Conservation (phyloP, 176 grass and related monocot genomes). For the Oryza officinalis region DNA sequence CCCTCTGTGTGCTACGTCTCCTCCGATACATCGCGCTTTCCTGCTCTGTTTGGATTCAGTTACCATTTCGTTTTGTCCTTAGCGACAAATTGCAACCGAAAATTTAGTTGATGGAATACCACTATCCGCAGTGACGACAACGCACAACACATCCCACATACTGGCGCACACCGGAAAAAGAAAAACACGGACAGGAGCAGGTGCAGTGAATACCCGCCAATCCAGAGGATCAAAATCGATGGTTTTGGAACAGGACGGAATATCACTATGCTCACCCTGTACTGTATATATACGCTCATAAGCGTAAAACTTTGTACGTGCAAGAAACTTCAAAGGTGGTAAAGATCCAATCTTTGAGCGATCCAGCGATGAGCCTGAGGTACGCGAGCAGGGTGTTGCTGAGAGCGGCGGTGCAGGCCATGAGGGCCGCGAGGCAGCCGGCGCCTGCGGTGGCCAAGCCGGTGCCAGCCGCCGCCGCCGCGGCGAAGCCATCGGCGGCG, state of each 20-base stretch:
- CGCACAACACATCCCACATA: background rate
- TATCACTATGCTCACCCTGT: background rate
- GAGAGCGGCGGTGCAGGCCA: slow-evolving; percentile 27
- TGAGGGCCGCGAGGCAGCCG: slow-evolving; percentile 28
- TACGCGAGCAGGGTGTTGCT: slow-evolving; percentile 31
- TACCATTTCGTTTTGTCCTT: background rate
- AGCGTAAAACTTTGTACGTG: no score
- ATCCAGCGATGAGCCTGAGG: slow-evolving; percentile 41
- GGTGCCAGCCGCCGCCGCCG: background rate
- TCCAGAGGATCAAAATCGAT: background rate
- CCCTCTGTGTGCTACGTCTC: background rate
- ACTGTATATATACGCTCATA: background rate
- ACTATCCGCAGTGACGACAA: background rate
- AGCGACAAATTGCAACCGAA: background rate
- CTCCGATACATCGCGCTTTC: background rate
- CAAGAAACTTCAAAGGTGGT: background rate
- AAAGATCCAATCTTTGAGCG: background rate
- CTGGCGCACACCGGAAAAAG: slow-evolving; percentile 35
- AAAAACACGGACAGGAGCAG: background rate
- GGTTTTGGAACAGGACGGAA: background rate
- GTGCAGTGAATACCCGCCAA: background rate
- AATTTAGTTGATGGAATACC: background rate
- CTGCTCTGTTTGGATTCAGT: background rate
- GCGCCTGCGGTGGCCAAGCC: background rate
- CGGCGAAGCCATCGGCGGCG: background rate